Evolutionary conservation across 805 yeast genomes (phyloP), one percentile per base, ranked within the genome.

Genomic region (Zygosaccharomyces bailii): DNA sequence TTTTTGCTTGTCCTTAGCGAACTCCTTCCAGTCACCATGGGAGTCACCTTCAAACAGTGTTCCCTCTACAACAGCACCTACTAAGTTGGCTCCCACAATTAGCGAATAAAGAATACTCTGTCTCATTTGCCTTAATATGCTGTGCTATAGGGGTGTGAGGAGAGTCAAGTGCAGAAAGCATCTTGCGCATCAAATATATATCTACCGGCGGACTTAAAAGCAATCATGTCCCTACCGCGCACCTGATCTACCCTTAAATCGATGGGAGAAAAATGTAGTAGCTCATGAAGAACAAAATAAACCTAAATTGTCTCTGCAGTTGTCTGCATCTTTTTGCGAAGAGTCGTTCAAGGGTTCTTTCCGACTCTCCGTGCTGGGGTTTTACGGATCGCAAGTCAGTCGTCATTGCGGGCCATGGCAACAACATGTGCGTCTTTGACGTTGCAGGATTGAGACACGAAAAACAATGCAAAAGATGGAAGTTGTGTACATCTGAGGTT

Each of bases 21-120:
- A 70, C 13, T 63, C 61, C 19, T 56, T 53, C 25, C 69, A 46
- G 45, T 70, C 74, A 14, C 55, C 49, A 24, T 49, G 43, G 9
- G 68, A 60, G 72, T 72, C 69, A 1, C 59, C 50, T 1, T 55
- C 55, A 36, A 60, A 56, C 14, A 35, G 10, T 21, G 39, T 30
- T 7, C 43, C 36, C 16, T 42, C 46, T 14, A 45, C 51, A 32
- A 44, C 41, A 6, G 36, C 48, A 31, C 34, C 38, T 8, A 40
- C 51, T 17, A 45, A 31, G n/a, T 34, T 31, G 4, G 42, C 33
- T 13, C 42, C 16, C 27, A 38, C 46, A 18, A 37, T 6, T 21
- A 42, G 30, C 13, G 46, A 31, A 25, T 37, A 43, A 14, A 43
- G n/a, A 13, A 31, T 32, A 37, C 39, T 38, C 24, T 43, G 38